phyloP scores from a whole-genome alignment of 164 flowering plant species.

The Annona squamosa region DNA sequence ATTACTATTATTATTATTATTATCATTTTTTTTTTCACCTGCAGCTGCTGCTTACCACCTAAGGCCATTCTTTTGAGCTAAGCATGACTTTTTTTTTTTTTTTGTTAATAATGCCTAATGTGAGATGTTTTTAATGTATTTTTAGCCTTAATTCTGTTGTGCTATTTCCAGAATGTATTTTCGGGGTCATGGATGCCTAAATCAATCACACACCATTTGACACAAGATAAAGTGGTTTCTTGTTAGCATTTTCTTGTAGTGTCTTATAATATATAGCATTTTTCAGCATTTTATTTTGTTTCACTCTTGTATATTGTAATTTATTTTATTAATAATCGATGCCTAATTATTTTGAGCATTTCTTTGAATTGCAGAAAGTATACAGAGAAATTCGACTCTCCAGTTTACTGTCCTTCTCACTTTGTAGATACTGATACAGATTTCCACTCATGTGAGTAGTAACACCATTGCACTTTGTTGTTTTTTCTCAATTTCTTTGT shows the following conservation, averaged over 20 bases:
- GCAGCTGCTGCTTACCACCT: too few relatives aligned
- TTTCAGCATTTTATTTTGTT: background rate
- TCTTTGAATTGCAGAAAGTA: constrained; percentile 38
- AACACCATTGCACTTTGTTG: background rate
- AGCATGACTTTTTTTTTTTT: too few relatives aligned
- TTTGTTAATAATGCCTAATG: too few relatives aligned
- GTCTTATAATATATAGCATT: background rate
- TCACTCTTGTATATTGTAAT: background rate
- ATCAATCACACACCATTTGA: background rate
- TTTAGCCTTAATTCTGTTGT: background rate
- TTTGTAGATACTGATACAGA: constrained; percentile 43
- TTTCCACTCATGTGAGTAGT: constrained; percentile 43
- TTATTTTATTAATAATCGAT: background rate
- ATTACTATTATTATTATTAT: too few relatives aligned
- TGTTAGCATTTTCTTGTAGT: background rate
- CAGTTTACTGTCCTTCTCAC: constrained; percentile 26
- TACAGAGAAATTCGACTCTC: constrained; percentile 36
- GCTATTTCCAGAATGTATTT: background rate
- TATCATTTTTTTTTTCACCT: too few relatives aligned
- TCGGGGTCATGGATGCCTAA: background rate
- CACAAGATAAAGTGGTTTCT: background rate
- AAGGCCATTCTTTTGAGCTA: too few relatives aligned
- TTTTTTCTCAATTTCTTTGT: background rate
- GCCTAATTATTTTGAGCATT: background rate
- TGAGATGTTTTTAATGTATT: constrained; percentile 38